Evolutionary conservation across 2,329 filamentous ascomycete species (phyloP), one percentile per base, ranked within the genome.

Genomic region (Fusarium sp.): DNA sequence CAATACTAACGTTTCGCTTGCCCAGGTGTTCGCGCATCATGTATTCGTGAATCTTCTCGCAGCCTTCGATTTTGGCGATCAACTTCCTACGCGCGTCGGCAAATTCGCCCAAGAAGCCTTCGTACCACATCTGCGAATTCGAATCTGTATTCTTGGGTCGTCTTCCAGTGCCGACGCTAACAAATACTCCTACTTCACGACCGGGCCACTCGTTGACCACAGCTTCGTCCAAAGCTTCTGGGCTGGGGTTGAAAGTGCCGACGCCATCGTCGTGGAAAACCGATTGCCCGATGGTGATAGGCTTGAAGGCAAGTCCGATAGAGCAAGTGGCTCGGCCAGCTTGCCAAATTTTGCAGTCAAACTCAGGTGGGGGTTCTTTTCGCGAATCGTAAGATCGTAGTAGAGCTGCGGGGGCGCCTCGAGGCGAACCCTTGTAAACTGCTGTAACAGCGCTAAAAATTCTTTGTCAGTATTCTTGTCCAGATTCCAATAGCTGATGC

Each of bases 291-390:
- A 99, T 93, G 70, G 92, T 91, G 51, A 99, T 94, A 0, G 95
- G 94, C 79, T 99, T 99, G 82, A 99, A 99, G 2, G 96, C 96
- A 44, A 98, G 84, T 1, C 93, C 93, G 2, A 95, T 96, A 1
- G 96, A 93, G 55, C 88, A 93, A 2, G 96, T 99, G n/a, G 96
- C 96, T 64, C 96, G 89, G 13, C 96, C 96, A 7, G 96, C 96
- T 81, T 99, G 91, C 96, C 96, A 99, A 60, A 99, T 96, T 46
- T 91, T 97, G 80, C 94, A 97, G 76, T 97, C 92, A 66, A 93
- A 95, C 79, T 98, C 94, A 4, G 95, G 92, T 0, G 94, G 88
- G 1, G 94, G 92, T 79, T 98, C 96, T 79, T 92, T 93, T 74
- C 95, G 88, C 18, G 96, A 98, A 78, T 98, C 95, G 80, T 99